These are phyloP conservation scores for Eucalyptus viminalis DNA, from an alignment of 345 rosid species.

Conservation along the genomic window DNA sequence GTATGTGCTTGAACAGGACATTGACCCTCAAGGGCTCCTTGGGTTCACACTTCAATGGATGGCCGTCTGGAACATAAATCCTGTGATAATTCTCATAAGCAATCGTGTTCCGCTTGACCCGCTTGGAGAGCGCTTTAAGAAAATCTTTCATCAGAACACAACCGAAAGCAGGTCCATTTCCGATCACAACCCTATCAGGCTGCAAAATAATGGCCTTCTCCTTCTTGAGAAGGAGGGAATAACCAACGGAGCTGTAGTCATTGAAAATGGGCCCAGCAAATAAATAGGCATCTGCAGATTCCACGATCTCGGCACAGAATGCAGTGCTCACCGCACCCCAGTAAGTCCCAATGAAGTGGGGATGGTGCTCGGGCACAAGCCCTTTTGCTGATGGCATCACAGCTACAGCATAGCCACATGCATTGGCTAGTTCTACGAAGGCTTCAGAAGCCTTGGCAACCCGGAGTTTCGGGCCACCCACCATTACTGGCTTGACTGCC, in stretches of 20 bases:
- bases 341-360: slow-evolving; percentile 70
- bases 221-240: slow-evolving; percentile 68
- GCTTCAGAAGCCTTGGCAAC: slow-evolving; percentile 43
- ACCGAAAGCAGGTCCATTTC: slow-evolving; percentile 65
- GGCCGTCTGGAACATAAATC: slow-evolving; percentile 58
- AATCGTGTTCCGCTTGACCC: slow-evolving; percentile 31
- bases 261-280: slow-evolving; percentile 78
- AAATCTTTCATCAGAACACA: slow-evolving; percentile 75
- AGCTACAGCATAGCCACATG: slow-evolving; percentile 46
- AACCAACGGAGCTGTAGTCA: slow-evolving; percentile 75
- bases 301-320: slow-evolving; percentile 75
- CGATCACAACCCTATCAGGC: slow-evolving; percentile 58
- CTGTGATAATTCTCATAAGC: slow-evolving; percentile 63
- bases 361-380: slow-evolving; percentile 60
- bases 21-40: slow-evolving; percentile 64
- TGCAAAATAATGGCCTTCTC: slow-evolving; percentile 73
- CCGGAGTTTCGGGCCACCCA: slow-evolving; percentile 62
- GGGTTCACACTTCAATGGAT: slow-evolving; percentile 30
- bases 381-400: slow-evolving; percentile 87
- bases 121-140: slow-evolving; percentile 44
- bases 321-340: slow-evolving; percentile 82
- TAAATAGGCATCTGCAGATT: slow-evolving; percentile 74
- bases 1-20: slow-evolving; percentile 58
- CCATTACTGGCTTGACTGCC: slow-evolving; percentile 70
- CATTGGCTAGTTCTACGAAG: slow-evolving; percentile 51